These are phyloP conservation scores for Senna siamea DNA, from an alignment of 306 rosid species.

Conservation along the genomic window DNA sequence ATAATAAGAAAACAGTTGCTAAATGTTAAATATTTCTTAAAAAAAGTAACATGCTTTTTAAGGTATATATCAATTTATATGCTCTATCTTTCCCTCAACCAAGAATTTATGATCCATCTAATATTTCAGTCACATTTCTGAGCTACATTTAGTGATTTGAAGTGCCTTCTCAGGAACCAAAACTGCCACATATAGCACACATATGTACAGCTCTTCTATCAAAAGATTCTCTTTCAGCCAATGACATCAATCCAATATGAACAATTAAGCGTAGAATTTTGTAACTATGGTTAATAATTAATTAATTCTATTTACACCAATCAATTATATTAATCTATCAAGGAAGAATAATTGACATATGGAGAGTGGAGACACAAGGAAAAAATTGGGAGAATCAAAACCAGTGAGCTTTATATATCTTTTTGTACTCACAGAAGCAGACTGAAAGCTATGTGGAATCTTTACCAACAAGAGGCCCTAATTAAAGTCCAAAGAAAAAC, in stretches of 20 bases:
- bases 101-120: not conserved
- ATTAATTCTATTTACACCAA: too few relatives aligned
- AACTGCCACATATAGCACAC: constrained; percentile 6
- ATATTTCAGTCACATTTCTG: not conserved
- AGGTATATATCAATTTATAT: not conserved
- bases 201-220: not conserved
- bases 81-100: not conserved
- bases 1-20: not conserved
- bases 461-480: constrained; percentile 32
- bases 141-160: constrained; percentile 10
- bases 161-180: constrained; percentile 24
- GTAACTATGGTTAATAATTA: not conserved
- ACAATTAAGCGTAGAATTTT: not conserved
- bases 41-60: not conserved
- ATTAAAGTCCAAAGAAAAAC: constrained; percentile 31
- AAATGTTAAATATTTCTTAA: not conserved
- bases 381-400: constrained; percentile 45
- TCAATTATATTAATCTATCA: not conserved
- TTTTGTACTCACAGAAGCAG: constrained; percentile 37
- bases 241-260: not conserved
- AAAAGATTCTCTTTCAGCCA: not conserved
- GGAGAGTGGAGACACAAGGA: constrained; percentile 22
- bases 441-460: constrained; percentile 47
- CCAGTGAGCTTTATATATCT: constrained; percentile 36
- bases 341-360: constrained; percentile 33